Evolutionary conservation across 768 basidiomycete genomes (phyloP), one percentile per base, ranked within the genome.

Genomic region (Dentipellis sp.): DNA sequence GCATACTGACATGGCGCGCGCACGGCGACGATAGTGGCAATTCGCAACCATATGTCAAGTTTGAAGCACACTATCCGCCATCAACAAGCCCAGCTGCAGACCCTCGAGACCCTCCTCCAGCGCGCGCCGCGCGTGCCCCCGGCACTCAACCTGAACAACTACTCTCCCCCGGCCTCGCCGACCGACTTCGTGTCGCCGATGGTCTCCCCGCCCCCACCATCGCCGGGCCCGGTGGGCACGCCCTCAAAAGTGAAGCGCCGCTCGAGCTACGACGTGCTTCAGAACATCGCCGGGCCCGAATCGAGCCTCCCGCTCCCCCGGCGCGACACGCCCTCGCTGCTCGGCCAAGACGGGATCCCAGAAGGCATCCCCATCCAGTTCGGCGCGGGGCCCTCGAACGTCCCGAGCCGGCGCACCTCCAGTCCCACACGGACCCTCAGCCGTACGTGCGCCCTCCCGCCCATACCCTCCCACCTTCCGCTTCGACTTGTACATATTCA

Each of bases 1-100:
- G n/a, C 36, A 52, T 12, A 58, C 38, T 37, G 12, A 29, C 17
- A n/a, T 29, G 10, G 10, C 38, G 34, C 29, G 14, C 23, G 29
- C 6, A 29, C 29, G 29, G 29, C 29, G 29, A 29, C 29, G 29
- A 29, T 64, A 91, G 89, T 90, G 65, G 79, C 82, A 59, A 75
- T 90, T 53, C 81, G 89, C 55, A 83, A 81, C 63, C 88, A 91
- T 58, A 84, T 91, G 71, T 88, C 87, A 62, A 84, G 83, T 40
- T 71, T 91, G 65, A 90, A 86, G 70, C 89, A 91, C 67, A 81
- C 77, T 66, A 91, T 91, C 63, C 74, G 89, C 59, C 88, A 91
- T 63, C 86, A 91, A 65, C 87, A 90, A 73, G 88, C 88, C 17
- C 87, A 91, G 63, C 68, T 90, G 37, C 78, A 84, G 62, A 75